Percentiles rank a stretch among this genome's conserved stretches.
These are phyloP conservation scores for Exutisphaerella laricina DNA, from an alignment of 2,329 filamentous ascomycete species.

Conservation along the genomic window DNA sequence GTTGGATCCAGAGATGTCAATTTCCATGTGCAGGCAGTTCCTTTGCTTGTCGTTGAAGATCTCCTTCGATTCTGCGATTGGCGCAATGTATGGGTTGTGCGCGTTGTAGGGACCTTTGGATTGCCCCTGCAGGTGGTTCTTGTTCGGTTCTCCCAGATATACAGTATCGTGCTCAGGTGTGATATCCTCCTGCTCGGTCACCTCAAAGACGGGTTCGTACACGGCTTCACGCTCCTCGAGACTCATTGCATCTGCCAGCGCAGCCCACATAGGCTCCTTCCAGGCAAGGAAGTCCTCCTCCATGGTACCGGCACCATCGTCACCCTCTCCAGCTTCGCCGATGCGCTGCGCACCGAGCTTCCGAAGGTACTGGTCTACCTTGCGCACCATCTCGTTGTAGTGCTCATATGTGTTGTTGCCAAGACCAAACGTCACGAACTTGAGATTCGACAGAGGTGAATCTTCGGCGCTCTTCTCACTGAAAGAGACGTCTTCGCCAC, in stretches of 20 bases:
- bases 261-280: slow-evolving; percentile 99
- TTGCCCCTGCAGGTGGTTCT: slow-evolving; percentile 78
- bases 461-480: slow-evolving; percentile 63
- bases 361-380: slow-evolving; percentile 73
- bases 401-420: slow-evolving; percentile 99
- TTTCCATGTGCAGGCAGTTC: slow-evolving; percentile 95
- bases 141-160: slow-evolving; percentile 80
- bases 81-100: slow-evolving; percentile 82
- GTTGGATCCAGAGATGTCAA: slow-evolving; percentile 84
- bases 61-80: slow-evolving; percentile 84
- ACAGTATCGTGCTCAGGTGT: slow-evolving; percentile 71
- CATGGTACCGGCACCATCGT: slow-evolving; percentile 98
- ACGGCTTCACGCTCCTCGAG: slow-evolving; percentile 93
- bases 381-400: slow-evolving; percentile 98
- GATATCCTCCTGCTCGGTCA: slow-evolving; percentile 63
- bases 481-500: slow-evolving; percentile 73
- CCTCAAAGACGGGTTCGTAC: slow-evolving; percentile 86
- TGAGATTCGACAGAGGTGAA: slow-evolving; percentile 71
- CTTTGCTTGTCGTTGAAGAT: slow-evolving; percentile 83
- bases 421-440: slow-evolving; percentile 91
- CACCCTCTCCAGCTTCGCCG: slow-evolving; percentile 85
- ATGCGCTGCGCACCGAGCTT: slow-evolving; percentile 81
- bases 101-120: slow-evolving; percentile 89
- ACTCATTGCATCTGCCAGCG: slow-evolving; percentile 73
- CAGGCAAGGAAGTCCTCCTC: slow-evolving; percentile 98